Evolutionary conservation across 495 filamentous ascomycete genomes (phyloP).

Genomic region (Aspergillus carlsbadensis): DNA sequence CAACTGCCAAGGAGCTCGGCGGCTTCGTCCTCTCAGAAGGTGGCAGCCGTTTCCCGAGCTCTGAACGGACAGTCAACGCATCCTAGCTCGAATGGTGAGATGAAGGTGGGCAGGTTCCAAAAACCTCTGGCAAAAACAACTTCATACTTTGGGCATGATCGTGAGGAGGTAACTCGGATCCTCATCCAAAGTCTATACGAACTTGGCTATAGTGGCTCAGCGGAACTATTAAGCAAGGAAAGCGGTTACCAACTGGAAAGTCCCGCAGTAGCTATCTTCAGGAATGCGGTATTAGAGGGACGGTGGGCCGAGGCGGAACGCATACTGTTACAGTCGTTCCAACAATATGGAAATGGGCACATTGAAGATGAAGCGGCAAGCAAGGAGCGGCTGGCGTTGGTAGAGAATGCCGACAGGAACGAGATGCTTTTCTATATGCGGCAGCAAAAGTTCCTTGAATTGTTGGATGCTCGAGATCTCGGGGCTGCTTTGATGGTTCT

Average conservation of each 20-base stretch:
- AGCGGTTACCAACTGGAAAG: constrained; percentile 90
- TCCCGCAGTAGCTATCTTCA: constrained; percentile 78
- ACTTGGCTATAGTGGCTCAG: constrained; percentile 78
- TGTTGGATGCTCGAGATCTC: constrained; percentile 75
- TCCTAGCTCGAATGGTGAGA: constrained; percentile 37
- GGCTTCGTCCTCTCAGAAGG: constrained; percentile 39
- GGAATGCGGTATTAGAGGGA: constrained; percentile 76
- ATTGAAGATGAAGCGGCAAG: constrained; percentile 22
- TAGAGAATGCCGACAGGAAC: constrained; percentile 55
- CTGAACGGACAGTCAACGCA: constrained; percentile 52
- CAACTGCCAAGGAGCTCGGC: constrained; percentile 48
- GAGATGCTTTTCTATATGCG: constrained; percentile 77
- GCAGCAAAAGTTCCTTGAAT: constrained; percentile 93
- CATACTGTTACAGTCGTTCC: constrained; percentile 63
- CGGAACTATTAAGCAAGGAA: constrained; percentile 69
- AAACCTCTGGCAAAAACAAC: constrained; percentile 34
- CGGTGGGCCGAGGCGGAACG: constrained; percentile 83
- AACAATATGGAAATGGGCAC: constrained; percentile 50
- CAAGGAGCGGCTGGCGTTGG: constrained; percentile 47
- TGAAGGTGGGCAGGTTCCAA: constrained; percentile 48
- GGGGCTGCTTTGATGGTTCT: constrained; percentile 75
- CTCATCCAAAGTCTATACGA: constrained; percentile 88
- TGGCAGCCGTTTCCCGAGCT: constrained; percentile 32
- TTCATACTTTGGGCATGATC: constrained; percentile 76
- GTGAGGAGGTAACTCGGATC: constrained; percentile 91